Percentiles rank a stretch among this genome's conserved stretches.
phyloP scores from a whole-genome alignment of 768 basidiomycete species.

The Megacollybia marginata region DNA sequence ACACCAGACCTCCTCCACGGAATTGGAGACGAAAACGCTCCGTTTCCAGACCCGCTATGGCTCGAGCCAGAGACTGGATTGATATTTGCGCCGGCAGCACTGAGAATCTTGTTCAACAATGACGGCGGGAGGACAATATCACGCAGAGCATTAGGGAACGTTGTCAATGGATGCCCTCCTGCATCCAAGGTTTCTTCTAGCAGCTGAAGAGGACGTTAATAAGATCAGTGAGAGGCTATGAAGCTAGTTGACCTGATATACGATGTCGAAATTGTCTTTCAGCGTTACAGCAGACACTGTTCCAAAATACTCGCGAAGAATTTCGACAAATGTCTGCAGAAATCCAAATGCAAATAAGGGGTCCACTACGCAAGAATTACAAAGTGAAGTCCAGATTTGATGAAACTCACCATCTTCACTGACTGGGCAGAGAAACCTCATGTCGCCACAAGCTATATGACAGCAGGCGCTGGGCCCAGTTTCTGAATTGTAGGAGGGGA shows the following conservation, averaged over 20 bases:
- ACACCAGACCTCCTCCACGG: conserved; percentile 88
- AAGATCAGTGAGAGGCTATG: neutral
- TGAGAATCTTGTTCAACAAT: conserved; percentile 66
- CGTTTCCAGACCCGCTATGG: conserved; percentile 27
- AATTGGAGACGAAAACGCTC: conserved; percentile 80
- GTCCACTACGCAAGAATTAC: conserved; percentile 50
- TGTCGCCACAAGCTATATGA: conserved; percentile 69
- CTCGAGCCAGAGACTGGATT: conserved; percentile 39
- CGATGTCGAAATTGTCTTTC: conserved; percentile 90
- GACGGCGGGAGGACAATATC: conserved; percentile 94
- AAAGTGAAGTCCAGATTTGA: conserved; percentile 3
- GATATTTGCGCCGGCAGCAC: conserved; percentile 43
- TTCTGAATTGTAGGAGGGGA: conserved; percentile 38
- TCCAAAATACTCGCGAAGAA: conserved; percentile 83
- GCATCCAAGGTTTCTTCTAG: conserved; percentile 94
- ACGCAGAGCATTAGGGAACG: conserved; percentile 79
- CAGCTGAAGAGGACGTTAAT: conserved; percentile 40
- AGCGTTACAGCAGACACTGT: conserved; percentile 72
- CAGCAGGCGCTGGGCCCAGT: conserved; percentile 70
- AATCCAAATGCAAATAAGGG: conserved; percentile 88
- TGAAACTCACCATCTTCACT: conserved; percentile 72
- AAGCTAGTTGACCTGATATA: conserved; percentile 69
- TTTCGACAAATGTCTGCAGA: conserved; percentile 75
- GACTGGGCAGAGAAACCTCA: conserved; percentile 74
- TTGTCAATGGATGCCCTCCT: conserved; percentile 88